A percentile compares a stretch with the other conserved stretches of the same genome.
phyloP scores from a whole-genome alignment of 805 yeast species.

The Wickerhamomyces sydowiorum region DNA sequence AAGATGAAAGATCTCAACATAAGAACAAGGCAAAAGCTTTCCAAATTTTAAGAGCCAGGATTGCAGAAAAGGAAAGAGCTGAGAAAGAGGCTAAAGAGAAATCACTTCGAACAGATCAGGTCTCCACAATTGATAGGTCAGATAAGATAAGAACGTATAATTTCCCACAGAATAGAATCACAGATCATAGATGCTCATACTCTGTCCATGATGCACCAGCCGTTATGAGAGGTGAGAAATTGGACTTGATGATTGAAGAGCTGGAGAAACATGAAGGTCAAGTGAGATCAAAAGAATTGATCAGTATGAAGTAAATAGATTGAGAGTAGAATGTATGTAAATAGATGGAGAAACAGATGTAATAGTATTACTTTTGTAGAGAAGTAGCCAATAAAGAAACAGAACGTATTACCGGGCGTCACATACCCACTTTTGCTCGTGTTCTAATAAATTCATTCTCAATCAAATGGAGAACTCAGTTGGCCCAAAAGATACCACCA shows the following conservation, averaged over 20 bases:
- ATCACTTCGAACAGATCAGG: conserved; percentile 71
- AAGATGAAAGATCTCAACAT: conserved; percentile 94
- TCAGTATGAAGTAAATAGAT: no score
- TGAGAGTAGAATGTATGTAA: no score
- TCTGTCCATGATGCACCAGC: conserved; percentile 72
- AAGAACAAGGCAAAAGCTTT: conserved; percentile 91
- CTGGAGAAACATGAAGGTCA: conserved; percentile 43
- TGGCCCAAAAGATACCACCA: no score
- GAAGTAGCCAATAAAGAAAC: no score
- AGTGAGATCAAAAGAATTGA: conserved; percentile 31
- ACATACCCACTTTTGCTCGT: no score
- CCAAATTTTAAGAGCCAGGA: conserved; percentile 69
- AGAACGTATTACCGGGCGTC: no score
- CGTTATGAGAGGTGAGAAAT: conserved; percentile 52
- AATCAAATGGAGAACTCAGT: no score
- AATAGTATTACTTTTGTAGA: no score
- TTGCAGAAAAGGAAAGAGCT: conserved; percentile 74
- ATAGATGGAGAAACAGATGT: no score
- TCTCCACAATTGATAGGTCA: conserved; percentile 80
- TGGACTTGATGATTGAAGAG: conserved; percentile 51
- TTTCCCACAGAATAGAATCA: conserved; percentile 85
- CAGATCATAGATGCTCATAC: conserved; percentile 88
- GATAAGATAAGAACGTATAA: conserved; percentile 94
- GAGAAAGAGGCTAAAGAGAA: conserved; percentile 62
- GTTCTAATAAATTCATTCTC: no score